Evolutionary conservation across 306 rosid genomes (phyloP).

Genomic region (Prunus padus): DNA sequence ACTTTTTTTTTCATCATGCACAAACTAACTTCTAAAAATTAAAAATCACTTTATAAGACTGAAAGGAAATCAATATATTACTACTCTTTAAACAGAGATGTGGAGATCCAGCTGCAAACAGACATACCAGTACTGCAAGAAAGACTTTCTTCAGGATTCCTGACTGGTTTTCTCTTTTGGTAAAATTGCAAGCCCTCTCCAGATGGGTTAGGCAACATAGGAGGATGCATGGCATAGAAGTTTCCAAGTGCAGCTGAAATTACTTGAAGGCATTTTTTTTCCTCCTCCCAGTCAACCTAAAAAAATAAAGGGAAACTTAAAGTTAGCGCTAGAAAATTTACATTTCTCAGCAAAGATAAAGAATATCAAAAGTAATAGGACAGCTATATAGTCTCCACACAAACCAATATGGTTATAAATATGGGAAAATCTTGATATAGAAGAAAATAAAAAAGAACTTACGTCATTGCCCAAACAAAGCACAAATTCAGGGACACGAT

Average conservation of each 20-base stretch:
- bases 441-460: slow-evolving; percentile 30
- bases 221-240: slow-evolving; percentile 94
- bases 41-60: neutral
- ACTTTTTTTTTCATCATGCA: neutral
- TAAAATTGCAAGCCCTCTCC: slow-evolving; percentile 67
- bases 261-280: slow-evolving; percentile 67
- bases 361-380: neutral
- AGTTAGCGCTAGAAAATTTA: neutral
- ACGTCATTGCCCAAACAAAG: slow-evolving; percentile 92
- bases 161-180: slow-evolving; percentile 47
- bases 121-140: slow-evolving; percentile 44
- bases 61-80: neutral
- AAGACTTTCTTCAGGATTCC: slow-evolving; percentile 34
- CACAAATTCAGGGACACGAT: slow-evolving; percentile 72
- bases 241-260: slow-evolving; percentile 84
- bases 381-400: too few relatives aligned
- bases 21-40: neutral
- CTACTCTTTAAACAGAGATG: neutral
- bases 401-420: neutral
- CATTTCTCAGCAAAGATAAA: neutral
- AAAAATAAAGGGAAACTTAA: neutral
- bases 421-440: slow-evolving; percentile 13
- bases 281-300: slow-evolving; percentile 88
- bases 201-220: slow-evolving; percentile 83
- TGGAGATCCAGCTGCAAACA: slow-evolving; percentile 10